Conservation (phyloP, 1,284 basidiomycete genomes). For the Macrocybe sp. region DNA sequence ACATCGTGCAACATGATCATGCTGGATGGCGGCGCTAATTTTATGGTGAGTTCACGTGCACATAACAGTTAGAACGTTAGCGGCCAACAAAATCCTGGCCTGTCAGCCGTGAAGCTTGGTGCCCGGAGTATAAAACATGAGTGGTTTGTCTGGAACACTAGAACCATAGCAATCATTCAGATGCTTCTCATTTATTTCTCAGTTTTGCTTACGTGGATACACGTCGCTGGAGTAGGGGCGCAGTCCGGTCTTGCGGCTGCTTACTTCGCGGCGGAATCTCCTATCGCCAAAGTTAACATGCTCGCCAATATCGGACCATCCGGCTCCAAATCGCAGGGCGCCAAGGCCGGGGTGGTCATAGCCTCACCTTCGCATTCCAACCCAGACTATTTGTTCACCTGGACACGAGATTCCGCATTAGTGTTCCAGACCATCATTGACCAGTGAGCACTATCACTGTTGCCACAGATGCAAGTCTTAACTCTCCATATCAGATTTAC, state of each 20-base stretch:
- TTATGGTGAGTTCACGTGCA: no score
- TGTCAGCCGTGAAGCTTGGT: neutral
- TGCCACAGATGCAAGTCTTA: neutral
- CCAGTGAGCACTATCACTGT: conserved; percentile 25
- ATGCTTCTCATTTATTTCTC: conserved; percentile 6
- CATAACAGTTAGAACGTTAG: no score
- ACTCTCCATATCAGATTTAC: conserved; percentile 24
- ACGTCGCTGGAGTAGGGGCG: conserved; percentile 9
- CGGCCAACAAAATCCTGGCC: neutral
- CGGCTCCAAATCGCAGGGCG: conserved; percentile 47
- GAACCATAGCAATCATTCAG: neutral
- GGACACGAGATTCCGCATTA: conserved; percentile 48
- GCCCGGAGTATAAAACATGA: neutral
- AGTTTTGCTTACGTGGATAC: conserved; percentile 6
- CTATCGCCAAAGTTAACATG: conserved; percentile 47
- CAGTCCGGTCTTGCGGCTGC: conserved; percentile 26
- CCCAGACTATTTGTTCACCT: conserved; percentile 47
- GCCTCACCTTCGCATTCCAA: conserved; percentile 42
- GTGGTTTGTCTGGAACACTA: neutral
- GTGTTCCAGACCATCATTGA: conserved; percentile 44
- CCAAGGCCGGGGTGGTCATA: conserved; percentile 44
- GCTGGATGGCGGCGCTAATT: no score
- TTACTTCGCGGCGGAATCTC: conserved; percentile 42
- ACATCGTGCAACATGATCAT: no score
- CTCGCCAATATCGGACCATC: conserved; percentile 59